Percentiles rank a stretch among this genome's conserved stretches.
phyloP scores from a whole-genome alignment of 1,284 basidiomycete species.

The Singerocomus inundabilis region DNA sequence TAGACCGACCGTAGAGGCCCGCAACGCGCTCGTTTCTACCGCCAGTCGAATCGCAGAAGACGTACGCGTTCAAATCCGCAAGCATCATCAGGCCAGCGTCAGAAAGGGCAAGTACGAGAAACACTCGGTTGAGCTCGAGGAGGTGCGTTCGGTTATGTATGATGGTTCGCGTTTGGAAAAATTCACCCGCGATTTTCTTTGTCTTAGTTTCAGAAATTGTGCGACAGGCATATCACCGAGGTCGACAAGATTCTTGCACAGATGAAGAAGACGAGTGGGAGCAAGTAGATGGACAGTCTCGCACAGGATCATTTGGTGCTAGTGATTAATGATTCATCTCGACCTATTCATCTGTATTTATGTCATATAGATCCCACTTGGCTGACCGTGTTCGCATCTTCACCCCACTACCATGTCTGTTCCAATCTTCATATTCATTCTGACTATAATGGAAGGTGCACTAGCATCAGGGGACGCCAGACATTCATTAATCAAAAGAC shows the following conservation, averaged over 20 bases:
- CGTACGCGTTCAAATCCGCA: slow-evolving; percentile 69
- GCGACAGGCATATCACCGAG: slow-evolving; percentile 57
- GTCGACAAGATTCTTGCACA: slow-evolving; percentile 62
- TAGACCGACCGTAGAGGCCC: slow-evolving; percentile 75
- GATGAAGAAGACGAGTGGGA: slow-evolving; percentile 58
- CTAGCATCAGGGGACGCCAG: too few relatives aligned
- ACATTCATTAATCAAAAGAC: too few relatives aligned
- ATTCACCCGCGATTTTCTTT: neutral
- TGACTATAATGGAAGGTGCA: too few relatives aligned
- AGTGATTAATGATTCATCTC: neutral
- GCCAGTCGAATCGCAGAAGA: slow-evolving; percentile 66
- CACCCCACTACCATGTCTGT: too few relatives aligned
- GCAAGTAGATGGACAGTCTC: slow-evolving; percentile 18
- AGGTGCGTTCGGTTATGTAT: slow-evolving; percentile 42
- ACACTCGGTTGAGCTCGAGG: slow-evolving; percentile 61
- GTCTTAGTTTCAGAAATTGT: slow-evolving; percentile 73
- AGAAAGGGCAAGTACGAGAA: slow-evolving; percentile 70
- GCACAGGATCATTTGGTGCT: neutral
- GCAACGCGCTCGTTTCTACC: slow-evolving; percentile 50
- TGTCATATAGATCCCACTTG: neutral
- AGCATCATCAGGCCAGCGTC: slow-evolving; percentile 58
- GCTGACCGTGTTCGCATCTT: neutral
- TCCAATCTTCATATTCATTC: too few relatives aligned
- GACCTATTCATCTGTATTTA: neutral
- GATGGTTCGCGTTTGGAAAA: neutral